Conservation (phyloP, 139 green algal genomes). For the Chlorella sp. region DNA sequence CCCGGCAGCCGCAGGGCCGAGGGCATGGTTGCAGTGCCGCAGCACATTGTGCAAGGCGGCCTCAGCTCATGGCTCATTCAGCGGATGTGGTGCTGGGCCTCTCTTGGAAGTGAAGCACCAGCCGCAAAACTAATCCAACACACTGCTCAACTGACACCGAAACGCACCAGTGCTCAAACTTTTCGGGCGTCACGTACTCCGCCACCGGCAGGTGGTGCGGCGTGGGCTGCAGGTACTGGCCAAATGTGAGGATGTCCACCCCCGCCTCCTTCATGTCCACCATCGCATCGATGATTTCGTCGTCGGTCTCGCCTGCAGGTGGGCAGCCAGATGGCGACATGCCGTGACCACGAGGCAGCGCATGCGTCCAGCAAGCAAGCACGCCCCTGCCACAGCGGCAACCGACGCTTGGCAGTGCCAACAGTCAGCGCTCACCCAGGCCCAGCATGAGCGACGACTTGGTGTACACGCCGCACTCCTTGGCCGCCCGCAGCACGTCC, state of each 20-base stretch:
- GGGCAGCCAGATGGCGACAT: neutral
- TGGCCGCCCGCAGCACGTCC: conserved; percentile 89
- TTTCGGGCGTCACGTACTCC: conserved; percentile 92
- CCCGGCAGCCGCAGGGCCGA: no score
- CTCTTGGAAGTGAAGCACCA: no score
- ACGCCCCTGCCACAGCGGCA: neutral
- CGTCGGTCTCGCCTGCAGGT: conserved; percentile 75
- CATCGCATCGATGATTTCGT: conserved; percentile 90
- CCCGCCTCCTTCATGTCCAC: conserved; percentile 76
- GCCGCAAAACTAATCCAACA: no score
- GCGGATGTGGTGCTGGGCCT: no score
- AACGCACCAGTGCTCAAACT: conserved; percentile 88
- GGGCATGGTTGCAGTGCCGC: no score
- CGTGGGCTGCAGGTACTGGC: conserved; percentile 99
- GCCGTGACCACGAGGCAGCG: neutral
- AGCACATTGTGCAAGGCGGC: no score
- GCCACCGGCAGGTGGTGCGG: conserved; percentile 86
- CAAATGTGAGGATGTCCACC: conserved; percentile 95
- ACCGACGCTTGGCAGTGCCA: neutral
- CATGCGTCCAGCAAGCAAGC: neutral
- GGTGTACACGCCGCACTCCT: conserved; percentile 83
- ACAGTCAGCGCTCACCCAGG: conserved; percentile 62
- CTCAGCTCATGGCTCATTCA: no score
- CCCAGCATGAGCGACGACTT: conserved; percentile 98
- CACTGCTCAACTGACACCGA: no score